Evolutionary conservation across 2,329 filamentous ascomycete species (phyloP).

Genomic region (Calonectria leucothoes): DNA sequence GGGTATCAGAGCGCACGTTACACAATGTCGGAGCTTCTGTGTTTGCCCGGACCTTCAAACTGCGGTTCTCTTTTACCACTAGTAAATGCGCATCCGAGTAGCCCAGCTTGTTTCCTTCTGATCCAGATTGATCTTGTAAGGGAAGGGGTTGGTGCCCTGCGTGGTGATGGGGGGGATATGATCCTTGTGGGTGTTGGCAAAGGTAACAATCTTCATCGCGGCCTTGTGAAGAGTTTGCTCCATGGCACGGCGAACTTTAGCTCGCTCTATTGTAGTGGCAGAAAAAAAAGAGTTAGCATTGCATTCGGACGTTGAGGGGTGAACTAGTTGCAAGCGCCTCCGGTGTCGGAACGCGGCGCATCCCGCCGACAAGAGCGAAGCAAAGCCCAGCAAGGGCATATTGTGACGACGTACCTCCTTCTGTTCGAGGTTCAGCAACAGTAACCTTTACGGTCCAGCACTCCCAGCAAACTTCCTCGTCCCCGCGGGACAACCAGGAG

Average conservation of each 20-base stretch:
- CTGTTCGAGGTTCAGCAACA: conserved; percentile 89
- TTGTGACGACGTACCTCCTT: conserved; percentile 73
- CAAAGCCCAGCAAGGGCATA: background rate
- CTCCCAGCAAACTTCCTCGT: conserved; percentile 98
- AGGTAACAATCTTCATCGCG: conserved; percentile 88
- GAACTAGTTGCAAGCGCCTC: background rate
- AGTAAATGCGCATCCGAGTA: conserved; percentile 82
- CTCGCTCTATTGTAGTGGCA: conserved; percentile 70
- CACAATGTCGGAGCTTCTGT: background rate
- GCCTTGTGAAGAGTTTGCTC: conserved; percentile 89
- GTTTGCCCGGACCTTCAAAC: background rate
- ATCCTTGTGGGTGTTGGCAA: conserved; percentile 89
- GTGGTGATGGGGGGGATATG: conserved; percentile 98
- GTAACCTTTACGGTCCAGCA: conserved; percentile 94
- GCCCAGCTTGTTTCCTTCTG: conserved; percentile 83
- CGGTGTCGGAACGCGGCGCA: conserved; percentile 11
- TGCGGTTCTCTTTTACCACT: conserved; percentile 6
- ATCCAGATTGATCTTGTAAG: conserved; percentile 91
- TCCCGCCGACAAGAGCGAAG: background rate
- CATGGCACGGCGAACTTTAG: conserved; percentile 91
- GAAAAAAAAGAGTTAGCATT: background rate
- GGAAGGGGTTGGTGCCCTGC: conserved; percentile 93
- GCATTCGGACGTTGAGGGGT: background rate
- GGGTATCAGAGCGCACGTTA: background rate
- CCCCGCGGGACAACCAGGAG: conserved; percentile 81